Percentiles rank a stretch among this genome's conserved stretches.
phyloP scores from a whole-genome alignment of 2,329 filamentous ascomycete species.

The Sporothrix sp. region DNA sequence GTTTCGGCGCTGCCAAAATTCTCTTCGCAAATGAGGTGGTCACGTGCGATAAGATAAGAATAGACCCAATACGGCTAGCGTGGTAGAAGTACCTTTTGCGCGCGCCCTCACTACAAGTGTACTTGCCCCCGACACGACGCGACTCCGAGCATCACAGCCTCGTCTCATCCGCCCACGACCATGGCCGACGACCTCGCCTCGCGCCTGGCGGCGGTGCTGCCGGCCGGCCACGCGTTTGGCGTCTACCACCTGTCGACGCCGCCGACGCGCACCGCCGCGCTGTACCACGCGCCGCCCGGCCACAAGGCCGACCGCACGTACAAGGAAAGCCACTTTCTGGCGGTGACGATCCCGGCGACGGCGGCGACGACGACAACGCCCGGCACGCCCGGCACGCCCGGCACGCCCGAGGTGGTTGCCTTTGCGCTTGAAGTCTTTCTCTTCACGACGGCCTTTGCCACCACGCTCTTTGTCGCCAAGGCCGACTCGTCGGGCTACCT shows the following conservation, averaged over 20 bases:
- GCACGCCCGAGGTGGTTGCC: conserved; percentile 48
- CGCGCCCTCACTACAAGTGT: background rate
- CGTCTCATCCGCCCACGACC: too few species aligned
- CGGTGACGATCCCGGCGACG: conserved; percentile 36
- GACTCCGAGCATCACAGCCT: too few species aligned
- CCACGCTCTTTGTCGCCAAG: conserved; percentile 90
- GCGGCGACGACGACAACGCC: conserved; percentile 12
- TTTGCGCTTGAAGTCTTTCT: conserved; percentile 82
- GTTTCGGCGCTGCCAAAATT: conserved; percentile 1
- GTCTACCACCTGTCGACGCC: conserved; percentile 84
- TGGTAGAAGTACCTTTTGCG: background rate
- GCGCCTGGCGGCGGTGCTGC: conserved; percentile 41
- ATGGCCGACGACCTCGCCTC: conserved; percentile 24
- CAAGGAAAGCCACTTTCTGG: conserved; percentile 71
- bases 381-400: conserved; percentile 8
- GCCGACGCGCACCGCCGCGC: conserved; percentile 60
- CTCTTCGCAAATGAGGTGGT: conserved; percentile 1
- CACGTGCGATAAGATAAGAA: conserved; percentile 5
- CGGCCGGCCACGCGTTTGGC: conserved; percentile 48
- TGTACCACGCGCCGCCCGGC: conserved; percentile 71
- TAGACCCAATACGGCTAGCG: background rate
- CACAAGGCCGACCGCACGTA: conserved; percentile 66
- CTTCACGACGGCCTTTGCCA: conserved; percentile 70
- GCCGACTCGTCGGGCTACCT: conserved; percentile 93
- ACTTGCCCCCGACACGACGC: background rate